Evolutionary conservation across 495 filamentous ascomycete species (phyloP).

Genomic region (Filosporella fistucella): DNA sequence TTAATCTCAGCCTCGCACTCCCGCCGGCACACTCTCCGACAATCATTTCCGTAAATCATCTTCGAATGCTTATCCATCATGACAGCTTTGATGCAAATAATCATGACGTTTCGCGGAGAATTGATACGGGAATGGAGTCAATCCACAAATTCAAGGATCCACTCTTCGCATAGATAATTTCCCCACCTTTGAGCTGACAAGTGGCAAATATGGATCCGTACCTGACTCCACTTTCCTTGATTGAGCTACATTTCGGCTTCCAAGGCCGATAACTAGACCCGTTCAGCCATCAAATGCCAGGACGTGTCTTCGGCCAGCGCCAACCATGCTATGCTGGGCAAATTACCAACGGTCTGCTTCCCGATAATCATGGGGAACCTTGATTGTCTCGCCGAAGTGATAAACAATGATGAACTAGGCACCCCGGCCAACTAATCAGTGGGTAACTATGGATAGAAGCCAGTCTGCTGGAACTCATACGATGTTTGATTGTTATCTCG

Average conservation of each 20-base stretch:
- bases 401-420: no score
- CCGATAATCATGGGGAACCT: constrained; percentile 1
- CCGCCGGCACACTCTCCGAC: no score
- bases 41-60: no score
- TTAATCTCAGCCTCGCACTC: neutral
- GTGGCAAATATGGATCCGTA: neutral
- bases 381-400: no score
- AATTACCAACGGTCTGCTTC: neutral
- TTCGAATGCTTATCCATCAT: neutral
- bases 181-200: neutral
- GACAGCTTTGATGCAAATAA: no score
- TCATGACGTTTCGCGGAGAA: no score
- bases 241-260: neutral
- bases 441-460: no score
- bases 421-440: no score
- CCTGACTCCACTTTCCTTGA: neutral
- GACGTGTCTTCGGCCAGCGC: neutral
- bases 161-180: neutral
- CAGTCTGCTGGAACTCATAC: no score
- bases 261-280: neutral
- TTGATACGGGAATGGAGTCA: no score
- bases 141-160: no score
- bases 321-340: neutral
- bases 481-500: no score
- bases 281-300: neutral